Percentiles rank a stretch among this genome's conserved stretches.
These are phyloP conservation scores for Coemansia sp. DNA, from an alignment of 192 early-diverging fungal genomes.

Conservation along the genomic window DNA sequence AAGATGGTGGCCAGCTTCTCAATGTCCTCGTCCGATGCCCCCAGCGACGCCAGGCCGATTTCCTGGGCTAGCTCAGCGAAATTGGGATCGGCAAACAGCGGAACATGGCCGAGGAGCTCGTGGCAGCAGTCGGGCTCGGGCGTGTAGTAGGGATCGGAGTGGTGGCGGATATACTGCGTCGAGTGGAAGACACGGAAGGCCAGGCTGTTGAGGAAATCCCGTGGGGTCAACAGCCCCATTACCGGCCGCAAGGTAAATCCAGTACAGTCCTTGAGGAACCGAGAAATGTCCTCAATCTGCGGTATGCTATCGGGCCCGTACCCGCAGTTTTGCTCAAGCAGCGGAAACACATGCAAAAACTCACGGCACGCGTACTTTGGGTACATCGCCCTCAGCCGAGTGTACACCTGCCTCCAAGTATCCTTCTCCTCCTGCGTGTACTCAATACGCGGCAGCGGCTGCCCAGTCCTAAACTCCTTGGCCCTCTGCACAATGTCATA, in stretches of 20 bases:
- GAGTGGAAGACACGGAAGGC: conserved; percentile 97
- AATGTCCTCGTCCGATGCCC: conserved; percentile 88
- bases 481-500: conserved; percentile 82
- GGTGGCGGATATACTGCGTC: conserved; percentile 97
- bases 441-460: conserved; percentile 74
- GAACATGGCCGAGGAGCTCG: conserved; percentile 90
- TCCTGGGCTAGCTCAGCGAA: conserved; percentile 95
- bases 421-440: conserved; percentile 78
- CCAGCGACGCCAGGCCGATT: conserved; percentile 90
- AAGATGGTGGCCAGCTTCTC: conserved; percentile 86
- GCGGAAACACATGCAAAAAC: conserved; percentile 84
- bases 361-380: conserved; percentile 88
- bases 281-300: conserved; percentile 83
- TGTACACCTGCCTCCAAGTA: conserved; percentile 84
- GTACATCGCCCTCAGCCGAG: conserved; percentile 72
- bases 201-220: conserved; percentile 94
- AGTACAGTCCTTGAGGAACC: conserved; percentile 89
- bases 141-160: conserved; percentile 86
- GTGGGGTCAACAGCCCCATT: conserved; percentile 86
- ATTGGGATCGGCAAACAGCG: conserved; percentile 76
- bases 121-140: conserved; percentile 96
- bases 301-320: conserved; percentile 84
- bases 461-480: conserved; percentile 71
- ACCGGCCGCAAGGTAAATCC: conserved; percentile 94
- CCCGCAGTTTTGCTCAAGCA: conserved; percentile 87